phyloP scores from a whole-genome alignment of 257 asterid genomes.

The Ilex aquifolium region DNA sequence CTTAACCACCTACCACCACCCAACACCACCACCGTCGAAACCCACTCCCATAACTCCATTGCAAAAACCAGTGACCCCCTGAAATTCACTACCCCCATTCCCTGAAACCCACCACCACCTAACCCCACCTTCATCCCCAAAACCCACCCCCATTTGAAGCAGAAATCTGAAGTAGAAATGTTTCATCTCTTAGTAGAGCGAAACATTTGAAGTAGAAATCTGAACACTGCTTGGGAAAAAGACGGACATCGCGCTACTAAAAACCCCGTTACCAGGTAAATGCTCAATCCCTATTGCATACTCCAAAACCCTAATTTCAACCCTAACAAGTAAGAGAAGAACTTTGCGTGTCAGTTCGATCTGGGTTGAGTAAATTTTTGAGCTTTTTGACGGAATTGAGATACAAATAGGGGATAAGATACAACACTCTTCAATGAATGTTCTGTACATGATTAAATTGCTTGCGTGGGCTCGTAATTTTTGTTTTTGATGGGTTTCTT shows the following conservation, averaged over 20 bases:
- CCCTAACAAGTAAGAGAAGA: conserved; percentile 3
- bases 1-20: too few species aligned
- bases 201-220: background rate
- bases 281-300: background rate
- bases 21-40: too few species aligned
- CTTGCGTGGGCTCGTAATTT: conserved; percentile 9
- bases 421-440: conserved; percentile 2
- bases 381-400: background rate
- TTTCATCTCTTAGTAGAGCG: background rate
- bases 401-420: background rate
- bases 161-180: too few species aligned
- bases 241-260: background rate
- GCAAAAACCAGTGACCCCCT: too few species aligned
- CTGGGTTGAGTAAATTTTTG: background rate
- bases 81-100: too few species aligned
- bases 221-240: background rate
- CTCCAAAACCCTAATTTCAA: conserved; percentile 15
- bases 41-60: too few species aligned
- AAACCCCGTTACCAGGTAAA: conserved; percentile 1
- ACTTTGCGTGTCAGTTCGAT: background rate
- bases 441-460: conserved; percentile 7
- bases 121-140: too few species aligned
- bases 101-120: too few species aligned
- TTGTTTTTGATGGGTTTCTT: conserved; percentile 23
- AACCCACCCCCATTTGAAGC: too few species aligned